Conservation (phyloP, 1,139 yeast genomes). For the Maudiozyma humilis region DNA sequence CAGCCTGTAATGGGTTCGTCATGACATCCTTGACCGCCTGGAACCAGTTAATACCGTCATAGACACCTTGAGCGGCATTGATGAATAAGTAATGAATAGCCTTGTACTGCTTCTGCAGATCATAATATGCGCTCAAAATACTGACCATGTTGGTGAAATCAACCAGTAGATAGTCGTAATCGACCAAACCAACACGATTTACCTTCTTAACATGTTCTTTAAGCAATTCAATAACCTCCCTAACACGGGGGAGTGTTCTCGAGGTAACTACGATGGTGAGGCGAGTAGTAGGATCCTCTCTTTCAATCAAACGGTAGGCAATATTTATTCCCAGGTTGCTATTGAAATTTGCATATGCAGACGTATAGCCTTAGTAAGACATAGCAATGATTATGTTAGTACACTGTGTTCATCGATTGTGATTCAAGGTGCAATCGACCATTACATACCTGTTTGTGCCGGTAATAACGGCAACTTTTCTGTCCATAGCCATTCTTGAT, state of each 20-base stretch:
- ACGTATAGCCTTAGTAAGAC: too few species aligned
- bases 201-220: conserved; percentile 41
- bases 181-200: conserved; percentile 44
- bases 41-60: conserved; percentile 78
- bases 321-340: conserved; percentile 81
- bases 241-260: conserved; percentile 75
- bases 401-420: background rate
- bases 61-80: conserved; percentile 86
- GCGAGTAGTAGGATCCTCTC: conserved; percentile 43
- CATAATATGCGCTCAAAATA: conserved; percentile 63
- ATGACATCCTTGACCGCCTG: conserved; percentile 63
- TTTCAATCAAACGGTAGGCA: conserved; percentile 66
- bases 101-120: conserved; percentile 51
- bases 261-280: conserved; percentile 81
- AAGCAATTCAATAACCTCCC: conserved; percentile 61
- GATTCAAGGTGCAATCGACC: background rate
- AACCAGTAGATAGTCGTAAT: conserved; percentile 76
- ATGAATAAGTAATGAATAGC: conserved; percentile 71
- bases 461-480: conserved; percentile 46
- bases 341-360: background rate
- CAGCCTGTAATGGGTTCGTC: conserved; percentile 62
- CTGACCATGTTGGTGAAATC: conserved; percentile 93
- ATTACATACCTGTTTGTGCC: conserved; percentile 49
- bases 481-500: too few species aligned
- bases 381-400: background rate